Base-by-base conservation (phyloP, 2,329 filamentous ascomycete species). In the Ophiosphaerella narmari region DNA sequence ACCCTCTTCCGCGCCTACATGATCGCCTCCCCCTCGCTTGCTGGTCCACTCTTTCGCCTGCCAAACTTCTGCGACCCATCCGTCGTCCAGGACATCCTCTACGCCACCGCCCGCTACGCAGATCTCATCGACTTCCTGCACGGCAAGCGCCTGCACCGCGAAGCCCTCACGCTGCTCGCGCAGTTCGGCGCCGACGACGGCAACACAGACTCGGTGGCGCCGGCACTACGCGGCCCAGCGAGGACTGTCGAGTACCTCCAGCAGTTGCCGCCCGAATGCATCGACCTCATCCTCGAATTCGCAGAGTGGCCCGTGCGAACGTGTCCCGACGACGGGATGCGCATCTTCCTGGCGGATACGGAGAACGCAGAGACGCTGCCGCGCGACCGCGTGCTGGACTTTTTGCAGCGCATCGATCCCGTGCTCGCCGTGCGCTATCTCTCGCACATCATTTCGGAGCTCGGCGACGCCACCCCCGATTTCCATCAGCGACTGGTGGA, bases 61-160 rank as follows among this genome's bases (percentile, higher is more conserved):
- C 88, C 92, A 67, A 99, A 99, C 71, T 97, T 97, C 69, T 97
- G 94, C 72, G 93, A 99, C 63, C 93, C 94, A 0, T 88, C 90
- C 26, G 94, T 97, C 2, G 93, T 99, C 18, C 94, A 96, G 68
- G 90, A 96, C 72, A 91, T 91, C 63, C 78, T 99, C 4, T 86
- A 96, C 52, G 90, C 96, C 70, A 90, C 87, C 35, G 89, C 89
- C 50, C 86, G 92, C 29, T 97, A 96, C 73, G 93, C 88, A 43
- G 93, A 97, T 74, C 79, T 99, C 1, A 91, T 99, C n/a, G 93
- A 97, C 71, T 99, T 99, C 69, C 86, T 97, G 60, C 91, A 95
- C 65, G 94, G 94, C 56, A 99, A 99, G 77, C 92, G 88, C 71
- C 81, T 97, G 35, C 94, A 99, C 73, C 85, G 87, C 14, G 87